Conservation (phyloP, 2,329 filamentous ascomycete genomes). For the Alternaria panax region DNA sequence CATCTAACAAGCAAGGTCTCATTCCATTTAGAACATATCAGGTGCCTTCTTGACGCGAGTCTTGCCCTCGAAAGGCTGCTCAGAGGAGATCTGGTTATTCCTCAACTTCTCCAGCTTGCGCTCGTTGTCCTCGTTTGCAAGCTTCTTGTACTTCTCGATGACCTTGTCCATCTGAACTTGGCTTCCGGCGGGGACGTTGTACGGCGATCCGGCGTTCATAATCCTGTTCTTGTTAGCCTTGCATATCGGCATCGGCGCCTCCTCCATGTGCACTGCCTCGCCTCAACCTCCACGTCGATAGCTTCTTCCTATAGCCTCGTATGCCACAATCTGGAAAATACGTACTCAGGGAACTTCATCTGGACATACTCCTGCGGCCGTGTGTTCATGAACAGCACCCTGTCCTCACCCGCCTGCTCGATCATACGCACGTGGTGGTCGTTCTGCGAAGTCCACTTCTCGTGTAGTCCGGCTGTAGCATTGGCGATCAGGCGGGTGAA, state of each 20-base stretch:
- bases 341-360: constrained; percentile 71
- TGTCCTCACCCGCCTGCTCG: constrained; percentile 69
- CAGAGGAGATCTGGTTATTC: constrained; percentile 42
- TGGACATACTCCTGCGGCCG: constrained; percentile 59
- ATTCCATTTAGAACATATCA: constrained; percentile 21
- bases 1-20: constrained; percentile 10
- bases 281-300: neutral
- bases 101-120: constrained; percentile 58
- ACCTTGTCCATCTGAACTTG: constrained; percentile 65
- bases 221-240: constrained; percentile 55
- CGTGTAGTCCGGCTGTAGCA: constrained; percentile 61
- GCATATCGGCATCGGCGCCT: neutral
- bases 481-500: constrained; percentile 62
- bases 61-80: constrained; percentile 40
- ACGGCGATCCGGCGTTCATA: constrained; percentile 69
- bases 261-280: neutral
- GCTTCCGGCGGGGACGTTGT: constrained; percentile 69
- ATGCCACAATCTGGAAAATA: constrained; percentile 24
- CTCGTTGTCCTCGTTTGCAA: constrained; percentile 64
- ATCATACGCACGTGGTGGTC: constrained; percentile 66
- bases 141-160: constrained; percentile 68
- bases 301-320: neutral
- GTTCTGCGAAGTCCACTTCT: constrained; percentile 64
- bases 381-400: constrained; percentile 64
- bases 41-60: constrained; percentile 30